A percentile compares a stretch with the other conserved stretches of the same genome.
Evolutionary conservation across 2,329 filamentous ascomycete genomes (phyloP).

Genomic region (Teratosphaeriaceae sp.): DNA sequence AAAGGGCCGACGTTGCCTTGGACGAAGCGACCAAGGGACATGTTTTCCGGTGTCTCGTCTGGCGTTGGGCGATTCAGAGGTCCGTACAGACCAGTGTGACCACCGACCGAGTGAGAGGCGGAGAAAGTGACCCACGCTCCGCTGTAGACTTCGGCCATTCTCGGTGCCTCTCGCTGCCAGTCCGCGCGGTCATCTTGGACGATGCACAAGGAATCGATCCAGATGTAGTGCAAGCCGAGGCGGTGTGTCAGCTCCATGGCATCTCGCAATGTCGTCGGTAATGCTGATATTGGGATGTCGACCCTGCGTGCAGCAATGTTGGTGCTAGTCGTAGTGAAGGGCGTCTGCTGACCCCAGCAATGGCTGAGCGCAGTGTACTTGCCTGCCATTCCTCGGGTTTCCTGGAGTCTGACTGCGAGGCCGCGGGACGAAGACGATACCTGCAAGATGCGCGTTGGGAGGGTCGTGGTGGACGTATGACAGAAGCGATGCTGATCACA

Average conservation of each 20-base stretch:
- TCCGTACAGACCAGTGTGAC: too few relatives aligned
- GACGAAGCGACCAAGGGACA: too few relatives aligned
- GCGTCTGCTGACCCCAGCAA: neutral
- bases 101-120: too few relatives aligned
- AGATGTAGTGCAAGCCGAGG: neutral
- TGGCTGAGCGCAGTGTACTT: slow-evolving; percentile 2
- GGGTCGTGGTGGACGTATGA: too few relatives aligned
- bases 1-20: neutral
- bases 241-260: neutral
- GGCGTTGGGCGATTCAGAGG: too few relatives aligned
- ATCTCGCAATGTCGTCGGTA: slow-evolving; percentile 3
- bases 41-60: too few relatives aligned
- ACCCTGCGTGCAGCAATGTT: neutral
- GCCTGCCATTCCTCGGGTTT: neutral
- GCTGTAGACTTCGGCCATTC: too few relatives aligned
- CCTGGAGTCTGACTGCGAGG: neutral
- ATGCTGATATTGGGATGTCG: neutral
- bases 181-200: neutral
- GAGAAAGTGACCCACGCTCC: too few relatives aligned
- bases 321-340: neutral
- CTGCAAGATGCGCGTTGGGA: neutral
- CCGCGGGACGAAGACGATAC: neutral
- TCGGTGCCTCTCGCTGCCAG: slow-evolving; percentile 4
- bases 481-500: too few relatives aligned
- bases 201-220: slow-evolving; percentile 2